Evolutionary conservation across 2,329 filamentous ascomycete genomes (phyloP).

Genomic region (Aspergillus felis): DNA sequence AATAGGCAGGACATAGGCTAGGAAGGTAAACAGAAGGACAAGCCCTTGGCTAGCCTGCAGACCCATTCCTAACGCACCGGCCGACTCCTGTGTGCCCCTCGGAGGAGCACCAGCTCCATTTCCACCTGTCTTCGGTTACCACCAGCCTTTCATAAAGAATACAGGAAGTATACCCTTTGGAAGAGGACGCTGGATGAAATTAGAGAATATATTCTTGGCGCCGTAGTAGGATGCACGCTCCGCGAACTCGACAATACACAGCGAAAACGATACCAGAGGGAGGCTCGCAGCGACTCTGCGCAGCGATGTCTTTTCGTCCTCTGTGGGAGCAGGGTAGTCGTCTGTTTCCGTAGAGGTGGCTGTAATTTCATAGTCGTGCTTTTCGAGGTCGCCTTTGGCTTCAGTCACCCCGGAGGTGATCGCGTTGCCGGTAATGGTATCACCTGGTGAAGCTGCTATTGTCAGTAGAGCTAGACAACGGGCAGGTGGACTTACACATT

Average conservation of each 20-base stretch:
- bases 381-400: neutral
- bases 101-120: conserved; percentile 38
- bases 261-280: conserved; percentile 51
- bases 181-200: conserved; percentile 60
- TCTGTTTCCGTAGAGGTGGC: conserved; percentile 2
- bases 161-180: conserved; percentile 38
- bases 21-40: conserved; percentile 47
- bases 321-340: conserved; percentile 40
- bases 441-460: neutral
- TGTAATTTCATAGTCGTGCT: neutral
- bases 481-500: neutral
- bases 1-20: conserved; percentile 57
- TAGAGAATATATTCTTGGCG: conserved; percentile 53
- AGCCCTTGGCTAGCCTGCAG: conserved; percentile 51
- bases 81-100: conserved; percentile 41
- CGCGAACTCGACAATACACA: conserved; percentile 58
- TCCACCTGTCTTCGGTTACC: conserved; percentile 23
- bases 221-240: conserved; percentile 62
- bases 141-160: conserved; percentile 27
- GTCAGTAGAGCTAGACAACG: neutral
- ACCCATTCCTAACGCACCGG: conserved; percentile 59
- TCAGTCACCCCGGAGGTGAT: neutral
- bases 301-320: conserved; percentile 45
- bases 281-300: conserved; percentile 50
- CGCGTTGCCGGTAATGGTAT: neutral